Conservation (phyloP, 1,139 yeast genomes). For the Lodderomyces metapsilosis region DNA sequence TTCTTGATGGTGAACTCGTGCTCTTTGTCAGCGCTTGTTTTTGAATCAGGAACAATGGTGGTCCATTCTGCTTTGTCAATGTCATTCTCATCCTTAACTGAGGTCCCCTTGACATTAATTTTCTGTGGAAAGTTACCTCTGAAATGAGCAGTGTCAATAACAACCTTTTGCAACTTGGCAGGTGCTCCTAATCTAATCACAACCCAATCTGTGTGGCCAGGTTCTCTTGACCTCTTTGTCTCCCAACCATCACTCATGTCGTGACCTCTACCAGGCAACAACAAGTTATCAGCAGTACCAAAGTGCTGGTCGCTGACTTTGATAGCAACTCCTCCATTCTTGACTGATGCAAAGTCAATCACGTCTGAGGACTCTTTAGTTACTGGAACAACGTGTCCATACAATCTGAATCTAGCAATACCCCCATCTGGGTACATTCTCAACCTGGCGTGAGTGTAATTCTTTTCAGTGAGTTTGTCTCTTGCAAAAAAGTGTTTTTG, state of each 20-base stretch:
- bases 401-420: constrained; percentile 87
- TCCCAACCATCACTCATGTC: constrained; percentile 99
- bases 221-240: constrained; percentile 81
- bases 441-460: constrained; percentile 76
- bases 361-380: constrained; percentile 21
- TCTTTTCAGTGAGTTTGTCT: constrained; percentile 48
- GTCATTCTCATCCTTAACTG: constrained; percentile 33
- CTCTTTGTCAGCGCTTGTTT: constrained; percentile 79
- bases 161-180: constrained; percentile 54
- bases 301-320: constrained; percentile 87
- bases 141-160: constrained; percentile 89
- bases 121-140: constrained; percentile 91
- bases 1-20: constrained; percentile 50
- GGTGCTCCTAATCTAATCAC: constrained; percentile 72
- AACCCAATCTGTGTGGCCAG: constrained; percentile 91
- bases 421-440: constrained; percentile 98
- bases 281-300: constrained; percentile 82
- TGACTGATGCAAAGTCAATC: constrained; percentile 77
- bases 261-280: constrained; percentile 89
- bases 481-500: constrained; percentile 81
- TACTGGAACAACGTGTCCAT: constrained; percentile 75
- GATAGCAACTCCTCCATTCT: constrained; percentile 87
- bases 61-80: constrained; percentile 50
- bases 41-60: constrained; percentile 60
- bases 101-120: constrained; percentile 59